These are phyloP conservation scores for Lojkania enalia DNA, from an alignment of 2,329 filamentous ascomycete genomes.

Conservation along the genomic window DNA sequence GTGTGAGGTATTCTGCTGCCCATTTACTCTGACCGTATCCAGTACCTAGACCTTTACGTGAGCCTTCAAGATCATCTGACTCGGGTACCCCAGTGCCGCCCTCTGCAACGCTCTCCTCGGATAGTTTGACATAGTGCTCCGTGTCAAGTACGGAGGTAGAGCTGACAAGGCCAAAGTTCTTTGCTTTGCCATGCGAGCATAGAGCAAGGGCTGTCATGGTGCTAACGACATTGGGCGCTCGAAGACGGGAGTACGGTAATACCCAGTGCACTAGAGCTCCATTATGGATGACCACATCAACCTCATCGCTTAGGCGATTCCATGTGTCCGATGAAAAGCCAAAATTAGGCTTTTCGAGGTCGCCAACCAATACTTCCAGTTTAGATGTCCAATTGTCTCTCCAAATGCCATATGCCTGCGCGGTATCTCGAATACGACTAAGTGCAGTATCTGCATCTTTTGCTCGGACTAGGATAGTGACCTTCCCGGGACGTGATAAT, in stretches of 20 bases:
- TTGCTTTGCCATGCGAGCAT: conserved; percentile 75
- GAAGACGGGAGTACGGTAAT: conserved; percentile 71
- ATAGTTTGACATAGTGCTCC: conserved; percentile 77
- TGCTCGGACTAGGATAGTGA: conserved; percentile 77
- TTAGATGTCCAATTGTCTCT: conserved; percentile 66
- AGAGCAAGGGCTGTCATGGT: conserved; percentile 77
- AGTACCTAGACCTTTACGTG: conserved; percentile 74
- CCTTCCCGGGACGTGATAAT: conserved; percentile 64
- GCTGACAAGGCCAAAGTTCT: conserved; percentile 78
- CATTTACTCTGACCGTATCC: conserved; percentile 94
- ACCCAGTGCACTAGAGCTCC: conserved; percentile 77
- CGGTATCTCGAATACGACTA: conserved; percentile 67
- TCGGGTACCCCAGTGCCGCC: conserved; percentile 71
- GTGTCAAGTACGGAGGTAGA: conserved; percentile 84
- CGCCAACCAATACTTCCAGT: conserved; percentile 71
- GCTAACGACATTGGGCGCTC: conserved; percentile 75
- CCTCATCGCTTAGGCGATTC: conserved; percentile 65
- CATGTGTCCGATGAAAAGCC: conserved; percentile 70
- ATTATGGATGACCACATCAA: conserved; percentile 76
- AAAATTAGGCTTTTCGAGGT: conserved; percentile 72
- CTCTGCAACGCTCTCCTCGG: conserved; percentile 61
- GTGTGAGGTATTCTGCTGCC: conserved; percentile 72
- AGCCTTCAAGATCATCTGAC: conserved; percentile 76
- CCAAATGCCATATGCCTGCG: conserved; percentile 81
- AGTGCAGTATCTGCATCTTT: conserved; percentile 63